phyloP scores from a whole-genome alignment of 2,329 filamentous ascomycete species.

The Penicillium frequentans region DNA sequence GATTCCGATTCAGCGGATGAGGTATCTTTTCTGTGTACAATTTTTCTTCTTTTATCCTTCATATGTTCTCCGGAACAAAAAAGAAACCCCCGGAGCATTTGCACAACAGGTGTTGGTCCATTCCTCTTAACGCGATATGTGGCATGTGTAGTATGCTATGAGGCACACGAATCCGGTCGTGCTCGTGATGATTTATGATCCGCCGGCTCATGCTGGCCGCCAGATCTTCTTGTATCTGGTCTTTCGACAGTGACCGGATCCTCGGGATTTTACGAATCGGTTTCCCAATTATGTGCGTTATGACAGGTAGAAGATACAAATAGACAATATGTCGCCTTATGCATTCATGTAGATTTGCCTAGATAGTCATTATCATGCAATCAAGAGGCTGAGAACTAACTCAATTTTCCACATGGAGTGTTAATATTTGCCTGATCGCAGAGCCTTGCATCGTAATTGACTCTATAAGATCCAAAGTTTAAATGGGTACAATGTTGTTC shows the following conservation, averaged over 20 bases:
- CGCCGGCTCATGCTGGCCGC: slow-evolving; percentile 10
- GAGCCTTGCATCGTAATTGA: too few species aligned
- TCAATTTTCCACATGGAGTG: too few species aligned
- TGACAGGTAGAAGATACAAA: slow-evolving; percentile 12
- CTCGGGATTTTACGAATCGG: not conserved
- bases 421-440: too few species aligned
- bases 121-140: slow-evolving; percentile 21
- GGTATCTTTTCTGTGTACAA: slow-evolving; percentile 12
- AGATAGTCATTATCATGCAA: too few species aligned
- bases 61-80: slow-evolving; percentile 7
- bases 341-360: not conserved
- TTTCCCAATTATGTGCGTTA: slow-evolving; percentile 3
- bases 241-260: not conserved
- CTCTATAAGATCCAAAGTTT: too few species aligned
- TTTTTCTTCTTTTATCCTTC: slow-evolving; percentile 2
- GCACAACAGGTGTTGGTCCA: slow-evolving; percentile 23
- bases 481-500: too few species aligned
- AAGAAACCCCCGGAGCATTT: slow-evolving; percentile 19
- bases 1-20: slow-evolving; percentile 75
- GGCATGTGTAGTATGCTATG: slow-evolving; percentile 12
- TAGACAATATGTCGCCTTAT: slow-evolving; percentile 2
- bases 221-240: slow-evolving; percentile 1
- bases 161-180: slow-evolving; percentile 16
- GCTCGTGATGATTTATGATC: slow-evolving; percentile 25
- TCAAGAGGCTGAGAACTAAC: too few species aligned